Evolutionary conservation across 106 monocot genomes (phyloP).

Genomic region (Phalaenopsis equestris): DNA sequence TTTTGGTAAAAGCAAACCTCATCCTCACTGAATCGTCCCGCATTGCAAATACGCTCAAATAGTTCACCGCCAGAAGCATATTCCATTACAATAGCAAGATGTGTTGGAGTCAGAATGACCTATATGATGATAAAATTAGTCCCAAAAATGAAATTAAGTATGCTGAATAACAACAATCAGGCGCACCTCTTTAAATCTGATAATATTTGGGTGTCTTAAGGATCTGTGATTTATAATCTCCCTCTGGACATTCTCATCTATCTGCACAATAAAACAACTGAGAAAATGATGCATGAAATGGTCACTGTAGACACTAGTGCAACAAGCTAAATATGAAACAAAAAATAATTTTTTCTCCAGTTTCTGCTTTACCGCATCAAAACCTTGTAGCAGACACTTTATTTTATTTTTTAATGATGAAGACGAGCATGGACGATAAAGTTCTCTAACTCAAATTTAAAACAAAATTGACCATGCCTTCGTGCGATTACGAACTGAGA

Average conservation of each 20-base stretch:
- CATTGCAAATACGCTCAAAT: constrained; percentile 21
- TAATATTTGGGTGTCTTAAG: constrained; percentile 25
- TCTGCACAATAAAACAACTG: constrained; percentile 6
- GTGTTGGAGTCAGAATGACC: constrained; percentile 23
- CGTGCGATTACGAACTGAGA: not conserved
- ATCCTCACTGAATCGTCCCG: constrained; percentile 27
- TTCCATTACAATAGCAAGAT: constrained; percentile 30
- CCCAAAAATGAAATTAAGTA: not conserved
- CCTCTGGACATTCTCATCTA: constrained; percentile 27
- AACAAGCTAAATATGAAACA: not conserved
- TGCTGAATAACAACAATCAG: not conserved
- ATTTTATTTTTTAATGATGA: too few relatives aligned
- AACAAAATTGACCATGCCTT: not conserved
- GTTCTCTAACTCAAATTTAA: not conserved
- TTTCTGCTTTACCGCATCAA: not conserved
- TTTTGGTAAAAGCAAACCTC: constrained; percentile 14
- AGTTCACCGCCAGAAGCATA: constrained; percentile 28
- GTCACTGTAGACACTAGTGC: not conserved
- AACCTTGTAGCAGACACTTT: not conserved
- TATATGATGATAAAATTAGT: not conserved
- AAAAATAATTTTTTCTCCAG: not conserved
- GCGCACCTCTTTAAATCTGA: constrained; percentile 21
- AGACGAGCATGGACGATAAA: not conserved
- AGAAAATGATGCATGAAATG: not conserved
- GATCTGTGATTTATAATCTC: constrained; percentile 27